A percentile compares a stretch with the other conserved stretches of the same genome.
Evolutionary conservation across 257 asterid species (phyloP).

Genomic region (Nyctanthes arbortristis): DNA sequence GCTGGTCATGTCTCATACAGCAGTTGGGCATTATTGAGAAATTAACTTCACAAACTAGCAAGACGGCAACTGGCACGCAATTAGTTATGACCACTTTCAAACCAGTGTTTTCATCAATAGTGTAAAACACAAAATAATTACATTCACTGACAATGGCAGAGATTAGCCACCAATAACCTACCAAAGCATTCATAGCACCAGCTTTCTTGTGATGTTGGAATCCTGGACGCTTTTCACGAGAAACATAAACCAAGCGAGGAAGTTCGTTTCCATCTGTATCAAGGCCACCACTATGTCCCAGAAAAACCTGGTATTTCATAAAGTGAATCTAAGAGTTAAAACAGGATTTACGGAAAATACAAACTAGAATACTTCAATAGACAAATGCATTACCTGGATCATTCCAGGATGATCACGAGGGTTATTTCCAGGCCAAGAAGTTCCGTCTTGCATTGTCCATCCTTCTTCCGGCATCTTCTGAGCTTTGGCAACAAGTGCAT

Average conservation of each 20-base stretch:
- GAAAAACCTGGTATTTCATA: constrained; percentile 5
- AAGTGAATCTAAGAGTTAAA: constrained; percentile 11
- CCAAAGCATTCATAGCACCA: constrained; percentile 90
- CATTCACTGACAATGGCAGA: neutral
- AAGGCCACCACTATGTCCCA: constrained; percentile 61
- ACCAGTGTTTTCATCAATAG: neutral
- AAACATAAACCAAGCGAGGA: constrained; percentile 78
- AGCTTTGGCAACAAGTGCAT: constrained; percentile 75
- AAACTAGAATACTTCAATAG: neutral
- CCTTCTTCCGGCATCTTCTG: constrained; percentile 87
- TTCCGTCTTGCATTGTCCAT: constrained; percentile 87
- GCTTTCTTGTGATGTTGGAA: constrained; percentile 91
- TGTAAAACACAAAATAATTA: neutral
- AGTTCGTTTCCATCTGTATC: constrained; percentile 82
- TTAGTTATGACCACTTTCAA: neutral
- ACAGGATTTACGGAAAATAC: constrained; percentile 8
- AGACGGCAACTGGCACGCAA: neutral
- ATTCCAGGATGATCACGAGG: constrained; percentile 75
- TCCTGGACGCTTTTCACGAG: constrained; percentile 86
- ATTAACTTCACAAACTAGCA: neutral
- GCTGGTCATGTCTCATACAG: neutral
- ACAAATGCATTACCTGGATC: constrained; percentile 48
- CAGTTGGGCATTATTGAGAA: neutral
- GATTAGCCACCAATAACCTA: constrained; percentile 29
- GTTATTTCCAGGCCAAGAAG: constrained; percentile 82